Base-by-base conservation (phyloP, 495 filamentous ascomycete genomes). In the Podospora pseudopauciseta region DNA sequence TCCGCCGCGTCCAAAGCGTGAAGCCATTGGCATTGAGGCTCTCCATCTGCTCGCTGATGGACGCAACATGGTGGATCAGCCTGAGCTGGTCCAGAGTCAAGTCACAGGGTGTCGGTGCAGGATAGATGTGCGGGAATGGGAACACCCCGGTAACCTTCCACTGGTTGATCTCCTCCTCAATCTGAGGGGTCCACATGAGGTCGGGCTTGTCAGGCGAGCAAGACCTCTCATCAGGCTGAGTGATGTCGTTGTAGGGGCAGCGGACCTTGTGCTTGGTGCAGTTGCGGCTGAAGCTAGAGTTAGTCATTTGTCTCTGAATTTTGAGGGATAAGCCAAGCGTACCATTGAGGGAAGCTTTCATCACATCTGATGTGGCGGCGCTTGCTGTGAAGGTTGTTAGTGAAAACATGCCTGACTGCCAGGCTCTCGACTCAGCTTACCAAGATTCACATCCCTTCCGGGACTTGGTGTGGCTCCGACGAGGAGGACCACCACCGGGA, bases 181-280 rank as follows among this genome's bases (percentile, higher is more conserved):
- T 90, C 69, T 92, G 86, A 54, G 90, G 87, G 62, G 91, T 92
- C 88, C 92, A 91, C 77, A 93, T 85, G 23, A 95, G 86, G 81
- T 94, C 88, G 32, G 91, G 86, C 73, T 88, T 88, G 74, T 91
- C 88, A 62, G 90, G 89, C 70, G 87, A 86, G 30, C 82, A 78
- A 34, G 88, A 83, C 67, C 88, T 81, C 65, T 91, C 89, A 64
- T 89, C 87, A 71, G 88, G 84, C 27, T 86, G 81, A 32, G 87
- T 82, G 67, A 87, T 86, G 74, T 97, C 93, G 86, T 96, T 94
- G 79, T 98, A 99, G 72, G 96, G 94, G 80, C 95, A 99, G 75
- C 93, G 89, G 72, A 96, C 94, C 82, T 97, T 96, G 79, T 99
- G 95, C 78, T 98, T 98, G 65, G 94, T 97, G 80, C 95, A 99